Conservation (phyloP, 2,329 filamentous ascomycete genomes). For the Triangularia verruculosa region DNA sequence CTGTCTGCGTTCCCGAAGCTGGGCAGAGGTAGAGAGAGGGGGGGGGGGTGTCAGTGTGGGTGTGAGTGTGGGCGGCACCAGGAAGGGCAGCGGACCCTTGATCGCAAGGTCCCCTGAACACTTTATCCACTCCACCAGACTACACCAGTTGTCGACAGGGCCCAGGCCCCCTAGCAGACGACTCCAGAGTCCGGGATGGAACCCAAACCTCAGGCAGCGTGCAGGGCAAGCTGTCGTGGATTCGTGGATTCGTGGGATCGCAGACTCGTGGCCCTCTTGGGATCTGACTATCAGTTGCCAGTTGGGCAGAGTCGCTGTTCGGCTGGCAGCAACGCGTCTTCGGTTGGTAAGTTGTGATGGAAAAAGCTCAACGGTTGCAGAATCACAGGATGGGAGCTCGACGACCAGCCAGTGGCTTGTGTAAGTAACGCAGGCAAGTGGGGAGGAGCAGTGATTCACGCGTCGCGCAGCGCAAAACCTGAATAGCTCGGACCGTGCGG, state of each 20-base stretch:
- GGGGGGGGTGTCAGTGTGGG: constrained; percentile 8
- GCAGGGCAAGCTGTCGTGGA: constrained; percentile 7
- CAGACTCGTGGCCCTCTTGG: constrained; percentile 1
- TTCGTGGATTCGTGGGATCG: constrained; percentile 10
- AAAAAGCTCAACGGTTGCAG: constrained; percentile 4
- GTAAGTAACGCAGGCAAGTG: constrained; percentile 12
- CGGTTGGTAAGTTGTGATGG: constrained; percentile 22
- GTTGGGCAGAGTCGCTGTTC: constrained; percentile 7
- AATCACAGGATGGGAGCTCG: background rate
- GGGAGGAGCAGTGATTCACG: constrained; percentile 14
- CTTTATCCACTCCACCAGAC: background rate
- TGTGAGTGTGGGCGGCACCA: constrained; percentile 7
- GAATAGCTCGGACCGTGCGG: constrained; percentile 10
- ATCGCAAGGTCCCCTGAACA: background rate
- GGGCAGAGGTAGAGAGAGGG: constrained; percentile 9
- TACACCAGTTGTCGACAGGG: background rate
- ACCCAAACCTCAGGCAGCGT: background rate
- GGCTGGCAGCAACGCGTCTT: constrained; percentile 24
- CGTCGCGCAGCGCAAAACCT: constrained; percentile 13
- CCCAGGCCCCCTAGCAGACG: background rate
- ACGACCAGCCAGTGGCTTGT: constrained; percentile 11
- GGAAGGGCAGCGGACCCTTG: constrained; percentile 2
- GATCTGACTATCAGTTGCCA: constrained; percentile 14
- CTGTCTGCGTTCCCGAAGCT: constrained; percentile 8
- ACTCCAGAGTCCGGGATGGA: background rate